Base-by-base conservation (phyloP, 352 stramenopile genomes). In the Globisporangium viniferum region DNA sequence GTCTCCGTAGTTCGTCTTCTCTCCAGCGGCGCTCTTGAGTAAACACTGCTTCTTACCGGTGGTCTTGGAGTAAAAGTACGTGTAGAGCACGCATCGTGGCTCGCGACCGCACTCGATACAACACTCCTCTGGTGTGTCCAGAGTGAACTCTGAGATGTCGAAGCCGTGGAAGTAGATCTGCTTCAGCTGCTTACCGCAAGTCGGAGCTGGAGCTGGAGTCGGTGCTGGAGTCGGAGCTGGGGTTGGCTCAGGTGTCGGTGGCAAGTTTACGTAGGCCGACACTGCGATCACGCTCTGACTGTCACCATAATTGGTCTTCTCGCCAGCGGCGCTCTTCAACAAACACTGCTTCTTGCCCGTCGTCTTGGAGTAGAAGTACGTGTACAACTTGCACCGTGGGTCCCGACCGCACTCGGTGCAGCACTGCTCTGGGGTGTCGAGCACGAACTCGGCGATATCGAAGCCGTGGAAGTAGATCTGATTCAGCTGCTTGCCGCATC, bases 131-230 rank as follows among this genome's bases (percentile, higher is more conserved):
- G 62, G 62, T 0, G 62, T 67, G 12, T 60, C 51, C 15, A 67
- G 53, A 2, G 22, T 14, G 62, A 67, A 39, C 39, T 59, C 51
- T 2, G 39, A 33, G 62, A 67, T 35, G 24, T 61, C 53, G 15
- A 55, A 60, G 18, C 62, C 62, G 62, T 67, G 62, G 35, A 55
- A 67, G 51, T 67, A 67, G 36, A 67, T 67, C 8, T 67, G 53
- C 18, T 67, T 67, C 4, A 67, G 35, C 51, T 61, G 62, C 35
- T 48, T n/a, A 18, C 48, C 51, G 24, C 62, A 67, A 3, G 55
- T 24, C 7, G 55, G 55, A 18, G 60, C 14, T 20, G 60, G n/a
- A n/a, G 60, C 29, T n/a, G n/a, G n/a, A n/a, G n/a, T n/a, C n/a
- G n/a, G n/a, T n/a, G 46, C 14, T 18, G 60, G 48, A 5, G 46